Base-by-base conservation (phyloP, 2,329 filamentous ascomycete genomes). In the Dactylellina drechsleri region DNA sequence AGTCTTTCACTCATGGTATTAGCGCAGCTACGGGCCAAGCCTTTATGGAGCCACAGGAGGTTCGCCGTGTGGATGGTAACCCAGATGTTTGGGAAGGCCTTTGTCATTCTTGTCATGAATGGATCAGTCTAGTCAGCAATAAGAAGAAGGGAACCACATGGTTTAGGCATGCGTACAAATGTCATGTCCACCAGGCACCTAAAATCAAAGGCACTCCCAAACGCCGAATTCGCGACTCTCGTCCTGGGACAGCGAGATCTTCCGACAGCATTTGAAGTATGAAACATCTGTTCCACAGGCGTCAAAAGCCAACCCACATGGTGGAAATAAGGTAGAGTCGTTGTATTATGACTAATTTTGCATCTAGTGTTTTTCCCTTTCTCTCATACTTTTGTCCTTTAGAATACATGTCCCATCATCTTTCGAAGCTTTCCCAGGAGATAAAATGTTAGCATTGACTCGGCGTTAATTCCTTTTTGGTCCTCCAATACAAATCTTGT, bases 61-160 rank as follows among this genome's bases (percentile, higher is more conserved):
- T 88, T 20, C 85, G 91, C 70, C 86, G 91, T 58, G 92, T 91
- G 84, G 91, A 93, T 80, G 90, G 90, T 45, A 93, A 92, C 79
- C 88, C 91, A 2, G 91, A 92, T 80, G 90, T 92, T 2, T 92
- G 90, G 90, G 91, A 94, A 80, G 91, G 90, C 1, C 84, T 92
- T 4, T 94, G 91, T 79, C 88, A 90, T 58, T 90, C 88, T 80
- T 93, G 91, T 82, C 90, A 89, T 77, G 90, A 92, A 76, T 93
- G 91, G 91, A 90, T 93, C 78, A 89, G 90, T 12, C 84, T 93
- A 41, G 90, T 93, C 49, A 93, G 90, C 83, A 92, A 89, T 81
- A 94, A 94, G 84, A 94, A 94, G 85, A 93, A 94, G 83, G 91
- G 91, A n/a, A 96, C 92, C 0, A 93, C 92, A 2, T 96, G 92